Percentiles rank a stretch among this genome's conserved stretches.
These are phyloP conservation scores for Corylus americana DNA, from an alignment of 306 rosid species.

Conservation along the genomic window DNA sequence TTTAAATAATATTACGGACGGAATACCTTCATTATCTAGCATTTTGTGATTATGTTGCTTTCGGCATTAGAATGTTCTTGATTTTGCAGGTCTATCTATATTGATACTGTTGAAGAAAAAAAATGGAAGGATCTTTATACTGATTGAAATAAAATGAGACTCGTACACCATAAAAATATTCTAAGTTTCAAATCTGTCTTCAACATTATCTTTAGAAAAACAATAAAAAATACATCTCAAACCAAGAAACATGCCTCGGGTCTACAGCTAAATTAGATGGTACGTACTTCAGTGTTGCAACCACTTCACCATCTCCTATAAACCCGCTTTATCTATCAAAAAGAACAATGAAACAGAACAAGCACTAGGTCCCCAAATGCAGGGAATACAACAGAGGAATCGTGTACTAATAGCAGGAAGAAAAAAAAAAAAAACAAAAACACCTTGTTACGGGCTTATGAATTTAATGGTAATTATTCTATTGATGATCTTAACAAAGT, in stretches of 20 bases:
- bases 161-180: neutral
- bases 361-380: conserved; percentile 49
- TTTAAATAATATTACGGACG: neutral
- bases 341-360: conserved; percentile 27
- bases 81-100: neutral
- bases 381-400: conserved; percentile 40
- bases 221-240: conserved; percentile 11
- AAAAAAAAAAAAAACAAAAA: conserved; percentile 18
- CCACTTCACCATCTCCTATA: conserved; percentile 15
- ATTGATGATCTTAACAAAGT: conserved; percentile 46
- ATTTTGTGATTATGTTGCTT: neutral
- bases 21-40: neutral
- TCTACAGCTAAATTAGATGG: conserved; percentile 24
- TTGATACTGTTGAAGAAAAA: neutral
- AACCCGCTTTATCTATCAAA: conserved; percentile 41
- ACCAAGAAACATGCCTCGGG: conserved; percentile 25
- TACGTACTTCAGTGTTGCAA: conserved; percentile 17
- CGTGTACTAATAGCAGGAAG: conserved; percentile 26
- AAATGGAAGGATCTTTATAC: neutral
- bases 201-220: conserved; percentile 1
- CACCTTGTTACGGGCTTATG: conserved; percentile 21
- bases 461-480: neutral
- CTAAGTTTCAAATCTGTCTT: conserved; percentile 15
- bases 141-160: neutral
- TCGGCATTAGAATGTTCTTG: neutral